These are phyloP conservation scores for Ascosphaera apis DNA, from an alignment of 2,329 filamentous ascomycete genomes.

Conservation along the genomic window DNA sequence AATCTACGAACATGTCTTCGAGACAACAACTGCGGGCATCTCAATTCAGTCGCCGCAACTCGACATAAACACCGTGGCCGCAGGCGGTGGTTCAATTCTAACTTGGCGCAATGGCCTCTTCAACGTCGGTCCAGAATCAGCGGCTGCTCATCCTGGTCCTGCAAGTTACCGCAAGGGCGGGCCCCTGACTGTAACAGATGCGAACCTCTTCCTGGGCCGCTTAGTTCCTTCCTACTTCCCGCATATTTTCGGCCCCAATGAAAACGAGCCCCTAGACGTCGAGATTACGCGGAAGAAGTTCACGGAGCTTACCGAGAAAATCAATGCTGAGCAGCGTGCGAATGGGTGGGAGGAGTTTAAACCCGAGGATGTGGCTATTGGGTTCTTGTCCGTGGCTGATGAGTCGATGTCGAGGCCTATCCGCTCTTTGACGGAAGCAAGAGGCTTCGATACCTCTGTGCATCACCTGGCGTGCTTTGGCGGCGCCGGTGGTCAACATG, in stretches of 20 bases:
- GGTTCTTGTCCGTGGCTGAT: slow-evolving; percentile 20
- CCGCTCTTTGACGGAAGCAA: slow-evolving; percentile 71
- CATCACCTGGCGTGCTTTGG: slow-evolving; percentile 85
- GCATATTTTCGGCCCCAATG: slow-evolving; percentile 80
- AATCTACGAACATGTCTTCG: slow-evolving; percentile 79
- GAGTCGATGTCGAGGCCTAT: slow-evolving; percentile 43
- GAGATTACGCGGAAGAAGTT: slow-evolving; percentile 55
- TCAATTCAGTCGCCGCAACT: slow-evolving; percentile 81
- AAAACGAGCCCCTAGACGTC: slow-evolving; percentile 58
- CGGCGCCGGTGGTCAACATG: slow-evolving; percentile 78
- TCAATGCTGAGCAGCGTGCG: slow-evolving; percentile 41
- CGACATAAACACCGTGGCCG: slow-evolving; percentile 87
- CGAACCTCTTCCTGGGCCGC: slow-evolving; percentile 69
- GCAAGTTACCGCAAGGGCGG: slow-evolving; percentile 86
- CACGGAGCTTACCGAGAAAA: slow-evolving; percentile 49
- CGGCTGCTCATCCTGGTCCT: slow-evolving; percentile 73
- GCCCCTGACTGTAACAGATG: slow-evolving; percentile 75
- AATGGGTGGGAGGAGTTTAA: slow-evolving; percentile 37
- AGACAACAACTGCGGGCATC: slow-evolving; percentile 82
- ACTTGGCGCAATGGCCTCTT: slow-evolving; percentile 83
- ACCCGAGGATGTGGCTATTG: slow-evolving; percentile 35
- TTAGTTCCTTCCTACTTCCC: slow-evolving; percentile 85
- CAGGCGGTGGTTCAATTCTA: slow-evolving; percentile 45
- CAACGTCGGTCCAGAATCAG: slow-evolving; percentile 77
- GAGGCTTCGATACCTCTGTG: slow-evolving; percentile 73